Percentiles rank a stretch among this genome's conserved stretches.
These are phyloP conservation scores for Brassica incana DNA, from an alignment of 345 rosid species.

Conservation along the genomic window DNA sequence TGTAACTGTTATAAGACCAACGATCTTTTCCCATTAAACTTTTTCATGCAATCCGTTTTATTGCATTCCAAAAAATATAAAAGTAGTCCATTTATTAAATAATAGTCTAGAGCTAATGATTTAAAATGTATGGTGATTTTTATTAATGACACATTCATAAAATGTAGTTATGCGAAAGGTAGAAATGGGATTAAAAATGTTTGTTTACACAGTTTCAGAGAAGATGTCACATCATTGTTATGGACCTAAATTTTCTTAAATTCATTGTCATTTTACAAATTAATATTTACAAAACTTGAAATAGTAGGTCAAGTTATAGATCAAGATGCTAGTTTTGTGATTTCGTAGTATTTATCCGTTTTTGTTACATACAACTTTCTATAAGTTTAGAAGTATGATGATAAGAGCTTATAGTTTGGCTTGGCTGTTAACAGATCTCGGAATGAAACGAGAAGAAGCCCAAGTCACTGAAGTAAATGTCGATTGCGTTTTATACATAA, in stretches of 20 bases:
- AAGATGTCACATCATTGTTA: neutral
- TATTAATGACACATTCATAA: neutral
- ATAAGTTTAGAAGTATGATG: neutral
- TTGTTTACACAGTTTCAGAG: neutral
- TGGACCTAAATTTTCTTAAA: neutral
- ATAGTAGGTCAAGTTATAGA: neutral
- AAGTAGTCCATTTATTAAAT: neutral
- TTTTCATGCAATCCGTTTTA: too few species aligned
- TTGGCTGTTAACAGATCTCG: neutral
- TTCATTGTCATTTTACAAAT: neutral
- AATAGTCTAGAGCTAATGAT: neutral
- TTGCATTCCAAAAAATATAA: too few species aligned
- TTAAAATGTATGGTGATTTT: neutral
- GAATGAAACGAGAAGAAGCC: neutral
- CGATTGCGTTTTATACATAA: too few species aligned
- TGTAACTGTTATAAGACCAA: neutral
- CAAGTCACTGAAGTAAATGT: neutral
- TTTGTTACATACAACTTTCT: neutral
- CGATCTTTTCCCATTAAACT: neutral
- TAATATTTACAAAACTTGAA: neutral
- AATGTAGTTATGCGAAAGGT: neutral
- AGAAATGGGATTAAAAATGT: neutral
- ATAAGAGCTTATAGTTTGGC: neutral
- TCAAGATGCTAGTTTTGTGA: neutral
- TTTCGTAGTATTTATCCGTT: neutral